Conservation (phyloP, 768 basidiomycete genomes). For the Calocybe indica region DNA sequence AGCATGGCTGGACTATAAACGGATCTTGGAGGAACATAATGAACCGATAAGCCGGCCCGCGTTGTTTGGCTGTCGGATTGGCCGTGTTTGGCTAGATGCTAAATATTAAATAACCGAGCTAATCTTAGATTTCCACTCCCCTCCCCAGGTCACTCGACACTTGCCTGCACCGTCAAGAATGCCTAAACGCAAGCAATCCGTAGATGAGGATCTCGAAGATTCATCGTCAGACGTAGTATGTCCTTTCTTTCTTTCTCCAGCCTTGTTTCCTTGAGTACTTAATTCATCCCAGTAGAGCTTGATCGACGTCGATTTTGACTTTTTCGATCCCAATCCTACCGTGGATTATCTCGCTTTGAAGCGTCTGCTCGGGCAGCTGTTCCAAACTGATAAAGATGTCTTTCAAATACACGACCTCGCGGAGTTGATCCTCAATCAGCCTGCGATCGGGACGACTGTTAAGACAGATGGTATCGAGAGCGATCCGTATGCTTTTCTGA, state of each 20-base stretch:
- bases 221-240: constrained; percentile 30
- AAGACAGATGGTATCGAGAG: constrained; percentile 88
- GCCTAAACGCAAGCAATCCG: constrained; percentile 51
- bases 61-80: too few relatives aligned
- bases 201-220: constrained; percentile 29
- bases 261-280: constrained; percentile 10
- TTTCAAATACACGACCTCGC: constrained; percentile 71
- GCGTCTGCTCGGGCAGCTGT: constrained; percentile 62
- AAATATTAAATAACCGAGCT: too few relatives aligned
- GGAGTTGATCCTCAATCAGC: constrained; percentile 72
- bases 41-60: too few relatives aligned
- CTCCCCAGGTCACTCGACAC: too few relatives aligned
- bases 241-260: background rate
- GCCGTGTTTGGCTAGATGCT: too few relatives aligned
- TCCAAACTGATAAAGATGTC: constrained; percentile 66
- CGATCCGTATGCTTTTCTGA: constrained; percentile 87
- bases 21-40: too few relatives aligned
- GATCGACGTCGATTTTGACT: constrained; percentile 90
- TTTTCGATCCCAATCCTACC: constrained; percentile 78
- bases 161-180: constrained; percentile 17
- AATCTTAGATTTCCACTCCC: too few relatives aligned
- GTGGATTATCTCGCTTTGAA: constrained; percentile 87
- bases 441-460: constrained; percentile 78
- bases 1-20: too few relatives aligned
- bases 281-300: constrained; percentile 40